These are phyloP conservation scores for Chaetomium sp. DNA, from an alignment of 2,329 filamentous ascomycete species.

Conservation along the genomic window DNA sequence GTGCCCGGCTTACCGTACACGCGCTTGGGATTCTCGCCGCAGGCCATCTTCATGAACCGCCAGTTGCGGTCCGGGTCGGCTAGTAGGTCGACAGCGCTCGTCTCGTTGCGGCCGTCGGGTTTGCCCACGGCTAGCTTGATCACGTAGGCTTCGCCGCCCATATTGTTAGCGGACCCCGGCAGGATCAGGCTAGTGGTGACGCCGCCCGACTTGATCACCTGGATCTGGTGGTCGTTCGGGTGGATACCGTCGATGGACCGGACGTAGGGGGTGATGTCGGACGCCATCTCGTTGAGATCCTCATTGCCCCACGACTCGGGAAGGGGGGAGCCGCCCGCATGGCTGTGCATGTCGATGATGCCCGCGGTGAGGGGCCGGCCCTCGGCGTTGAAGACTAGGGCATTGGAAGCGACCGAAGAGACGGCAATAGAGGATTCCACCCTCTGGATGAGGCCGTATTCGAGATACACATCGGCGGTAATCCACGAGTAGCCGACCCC, in stretches of 20 bases:
- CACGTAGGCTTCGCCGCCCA: constrained; percentile 63
- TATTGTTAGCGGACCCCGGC: constrained; percentile 66
- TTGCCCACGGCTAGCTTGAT: constrained; percentile 62
- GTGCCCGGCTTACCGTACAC: constrained; percentile 51
- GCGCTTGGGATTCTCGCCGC: constrained; percentile 62
- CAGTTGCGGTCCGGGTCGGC: constrained; percentile 59
- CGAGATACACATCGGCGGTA: constrained; percentile 52
- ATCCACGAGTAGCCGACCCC: constrained; percentile 58
- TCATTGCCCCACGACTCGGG: constrained; percentile 47
- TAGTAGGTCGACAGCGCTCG: constrained; percentile 57
- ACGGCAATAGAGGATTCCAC: constrained; percentile 41
- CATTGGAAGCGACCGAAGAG: constrained; percentile 39
- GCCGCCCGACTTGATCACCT: constrained; percentile 66
- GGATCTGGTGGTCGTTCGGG: constrained; percentile 56
- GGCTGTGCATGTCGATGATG: constrained; percentile 67
- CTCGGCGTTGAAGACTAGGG: constrained; percentile 48
- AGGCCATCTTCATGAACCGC: constrained; percentile 73
- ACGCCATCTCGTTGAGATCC: constrained; percentile 58
- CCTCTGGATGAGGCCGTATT: constrained; percentile 53
- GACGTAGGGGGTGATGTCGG: constrained; percentile 61
- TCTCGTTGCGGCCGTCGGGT: constrained; percentile 53
- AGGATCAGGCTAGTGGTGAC: constrained; percentile 62
- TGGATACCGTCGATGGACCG: constrained; percentile 60
- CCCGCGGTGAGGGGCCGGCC: constrained; percentile 59
- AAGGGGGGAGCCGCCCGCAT: constrained; percentile 55